These are phyloP conservation scores for Mangifera indica DNA, from an alignment of 345 rosid genomes.

Conservation along the genomic window DNA sequence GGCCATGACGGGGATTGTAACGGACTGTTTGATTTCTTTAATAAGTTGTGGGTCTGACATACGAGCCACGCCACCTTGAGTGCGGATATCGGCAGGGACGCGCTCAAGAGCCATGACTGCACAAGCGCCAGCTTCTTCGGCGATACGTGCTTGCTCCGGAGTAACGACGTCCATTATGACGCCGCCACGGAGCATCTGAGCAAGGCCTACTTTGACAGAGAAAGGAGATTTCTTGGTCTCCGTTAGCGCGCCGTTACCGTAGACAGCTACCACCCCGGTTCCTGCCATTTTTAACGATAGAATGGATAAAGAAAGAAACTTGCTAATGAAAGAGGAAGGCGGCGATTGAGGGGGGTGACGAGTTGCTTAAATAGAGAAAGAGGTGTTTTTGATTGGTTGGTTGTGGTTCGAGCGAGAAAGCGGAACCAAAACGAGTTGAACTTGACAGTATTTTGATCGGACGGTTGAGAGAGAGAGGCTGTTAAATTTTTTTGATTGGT, in stretches of 20 bases:
- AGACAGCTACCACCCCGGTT: conserved; percentile 70
- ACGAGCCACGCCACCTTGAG: conserved; percentile 77
- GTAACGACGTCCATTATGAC: conserved; percentile 82
- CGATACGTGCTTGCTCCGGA: conserved; percentile 70
- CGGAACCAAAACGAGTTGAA: not conserved
- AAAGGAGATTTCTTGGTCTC: conserved; percentile 70
- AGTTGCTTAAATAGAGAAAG: conserved; percentile 6
- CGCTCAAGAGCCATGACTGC: conserved; percentile 84
- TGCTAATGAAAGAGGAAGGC: not conserved
- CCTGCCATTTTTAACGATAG: conserved; percentile 46
- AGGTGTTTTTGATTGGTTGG: not conserved
- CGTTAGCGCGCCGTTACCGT: conserved; percentile 58
- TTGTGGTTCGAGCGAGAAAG: not conserved
- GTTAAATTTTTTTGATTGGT: not conserved
- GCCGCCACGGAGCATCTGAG: conserved; percentile 88
- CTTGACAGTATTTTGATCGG: not conserved
- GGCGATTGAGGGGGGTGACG: not conserved
- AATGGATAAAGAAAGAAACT: not conserved
- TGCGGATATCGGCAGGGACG: conserved; percentile 70
- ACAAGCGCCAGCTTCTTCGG: conserved; percentile 76
- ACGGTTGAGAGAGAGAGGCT: conserved; percentile 15
- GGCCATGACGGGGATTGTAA: conserved; percentile 84
- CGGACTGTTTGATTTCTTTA: conserved; percentile 60
- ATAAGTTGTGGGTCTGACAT: conserved; percentile 76
- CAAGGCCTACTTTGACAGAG: conserved; percentile 79